phyloP scores from a whole-genome alignment of 2,329 filamentous ascomycete species.

The Xylariaceae sp. region DNA sequence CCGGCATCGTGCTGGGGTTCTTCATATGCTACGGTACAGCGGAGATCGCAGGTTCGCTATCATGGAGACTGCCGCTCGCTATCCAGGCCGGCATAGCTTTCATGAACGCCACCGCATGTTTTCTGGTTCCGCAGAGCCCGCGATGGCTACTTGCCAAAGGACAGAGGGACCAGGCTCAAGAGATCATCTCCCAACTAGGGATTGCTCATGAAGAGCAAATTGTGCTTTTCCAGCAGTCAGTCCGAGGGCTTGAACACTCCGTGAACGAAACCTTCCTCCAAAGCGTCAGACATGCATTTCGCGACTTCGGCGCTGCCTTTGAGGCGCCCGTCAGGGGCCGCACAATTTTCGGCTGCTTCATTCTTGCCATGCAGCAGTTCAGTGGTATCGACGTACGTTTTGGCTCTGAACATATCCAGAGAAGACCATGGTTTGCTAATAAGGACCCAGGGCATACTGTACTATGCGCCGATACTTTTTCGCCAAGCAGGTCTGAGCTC shows the following conservation, averaged over 20 bases:
- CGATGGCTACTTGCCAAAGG: conserved; percentile 49
- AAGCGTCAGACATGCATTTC: conserved; percentile 11
- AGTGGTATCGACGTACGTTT: conserved; percentile 60
- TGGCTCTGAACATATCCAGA: conserved; percentile 15
- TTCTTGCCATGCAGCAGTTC: conserved; percentile 54
- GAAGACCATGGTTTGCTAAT: too few species aligned
- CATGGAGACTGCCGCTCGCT: conserved; percentile 53
- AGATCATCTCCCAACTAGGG: neutral
- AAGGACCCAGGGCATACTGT: neutral
- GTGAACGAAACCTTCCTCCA: conserved; percentile 19
- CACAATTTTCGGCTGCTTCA: conserved; percentile 42
- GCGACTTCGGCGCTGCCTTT: conserved; percentile 30
- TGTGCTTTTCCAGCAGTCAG: conserved; percentile 19
- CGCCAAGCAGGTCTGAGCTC: conserved; percentile 53
- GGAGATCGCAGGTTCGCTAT: conserved; percentile 30
- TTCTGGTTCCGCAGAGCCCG: conserved; percentile 44
- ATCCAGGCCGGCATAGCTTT: conserved; percentile 32
- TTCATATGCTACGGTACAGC: conserved; percentile 58
- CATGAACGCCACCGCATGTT: conserved; percentile 21
- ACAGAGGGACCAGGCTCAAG: conserved; percentile 37
- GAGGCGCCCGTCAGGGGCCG: conserved; percentile 35
- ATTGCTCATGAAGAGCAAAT: neutral
- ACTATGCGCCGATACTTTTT: conserved; percentile 60
- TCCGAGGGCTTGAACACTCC: conserved; percentile 21
- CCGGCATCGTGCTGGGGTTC: conserved; percentile 51